These are phyloP conservation scores for Dispira simplex DNA, from an alignment of 192 early-diverging fungal species.

Conservation along the genomic window DNA sequence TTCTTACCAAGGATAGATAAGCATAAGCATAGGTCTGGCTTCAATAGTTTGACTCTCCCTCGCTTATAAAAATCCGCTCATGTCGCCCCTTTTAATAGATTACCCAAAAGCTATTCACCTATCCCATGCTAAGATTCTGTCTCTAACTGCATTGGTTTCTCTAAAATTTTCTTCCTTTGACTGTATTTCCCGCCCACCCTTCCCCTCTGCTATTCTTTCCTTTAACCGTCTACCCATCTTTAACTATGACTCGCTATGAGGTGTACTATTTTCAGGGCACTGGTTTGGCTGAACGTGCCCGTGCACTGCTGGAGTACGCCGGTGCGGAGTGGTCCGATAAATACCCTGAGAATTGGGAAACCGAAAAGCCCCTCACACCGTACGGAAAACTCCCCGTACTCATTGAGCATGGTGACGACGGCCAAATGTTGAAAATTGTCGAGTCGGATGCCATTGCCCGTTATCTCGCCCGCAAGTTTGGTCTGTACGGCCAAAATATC, in stretches of 20 bases:
- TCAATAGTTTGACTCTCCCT: no score
- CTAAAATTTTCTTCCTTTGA: no score
- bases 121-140: no score
- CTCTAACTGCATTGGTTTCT: no score
- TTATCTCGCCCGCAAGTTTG: conserved; percentile 26
- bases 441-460: conserved; percentile 30
- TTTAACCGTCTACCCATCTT: no score
- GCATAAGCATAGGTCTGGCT: no score
- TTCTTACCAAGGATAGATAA: no score
- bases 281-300: conserved; percentile 16
- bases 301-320: conserved; percentile 21
- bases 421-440: conserved; percentile 19
- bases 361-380: conserved; percentile 23
- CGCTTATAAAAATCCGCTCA: no score
- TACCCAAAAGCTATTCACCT: no score
- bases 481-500: conserved; percentile 13
- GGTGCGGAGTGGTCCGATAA: conserved; percentile 18
- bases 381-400: conserved; percentile 33
- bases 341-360: conserved; percentile 22
- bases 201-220: no score
- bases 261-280: conserved; percentile 18
- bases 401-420: conserved; percentile 19
- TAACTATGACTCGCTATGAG: conserved; percentile 10
- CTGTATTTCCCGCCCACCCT: no score
- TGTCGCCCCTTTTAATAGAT: no score